Base-by-base conservation (phyloP, 2,329 filamentous ascomycete species). In the Balansia obtecta region DNA sequence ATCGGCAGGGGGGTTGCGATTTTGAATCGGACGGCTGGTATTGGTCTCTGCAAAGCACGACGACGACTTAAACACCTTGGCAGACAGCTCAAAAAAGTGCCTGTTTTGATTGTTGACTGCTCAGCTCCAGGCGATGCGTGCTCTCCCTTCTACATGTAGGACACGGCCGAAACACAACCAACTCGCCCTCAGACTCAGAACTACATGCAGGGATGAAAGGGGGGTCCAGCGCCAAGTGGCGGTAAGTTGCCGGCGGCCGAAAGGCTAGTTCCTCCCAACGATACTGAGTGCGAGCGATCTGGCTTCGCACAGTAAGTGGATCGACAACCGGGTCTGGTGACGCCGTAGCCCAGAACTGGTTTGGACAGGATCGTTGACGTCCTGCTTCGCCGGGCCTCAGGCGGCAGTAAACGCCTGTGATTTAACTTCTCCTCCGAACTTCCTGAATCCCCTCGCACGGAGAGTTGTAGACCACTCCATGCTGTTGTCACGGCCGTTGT, bases 231-330 rank as follows among this genome's bases (percentile, higher is more conserved):
- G 13, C 33, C 15, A 15, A 18, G 46, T 27, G 22, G 10, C 30
- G 43, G 18, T 5, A n/a, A 27, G 16, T 16, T 43, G 41, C 22
- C 39, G 45, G 41, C 30, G 50, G 50, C 50, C 50, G 46, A 39
- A 47, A 50, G 48, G 47, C 27, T 15, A 42, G 52, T 33, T 16
- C 39, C 37, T 30, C 37, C 42, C 22, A 40, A 34, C 39, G 27
- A 13, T 4, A n/a, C 33, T 45, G 27, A 49, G 42, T 46, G 49
- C 18, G 11, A 10, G 8, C 13, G 20, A 22, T 22, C 2, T 10
- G 4, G 15, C 5, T 16, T 38, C 48, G 50, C 46, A 55, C 54
- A 39, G 54, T 54, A 45, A 34, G 50, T 45, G 52, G 54, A 53
- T 46, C 46, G 44, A 37, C 30, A 34, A 34, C 22, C 42, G 42